Conservation (phyloP, 257 asterid genomes). For the Solanum virginianum region DNA sequence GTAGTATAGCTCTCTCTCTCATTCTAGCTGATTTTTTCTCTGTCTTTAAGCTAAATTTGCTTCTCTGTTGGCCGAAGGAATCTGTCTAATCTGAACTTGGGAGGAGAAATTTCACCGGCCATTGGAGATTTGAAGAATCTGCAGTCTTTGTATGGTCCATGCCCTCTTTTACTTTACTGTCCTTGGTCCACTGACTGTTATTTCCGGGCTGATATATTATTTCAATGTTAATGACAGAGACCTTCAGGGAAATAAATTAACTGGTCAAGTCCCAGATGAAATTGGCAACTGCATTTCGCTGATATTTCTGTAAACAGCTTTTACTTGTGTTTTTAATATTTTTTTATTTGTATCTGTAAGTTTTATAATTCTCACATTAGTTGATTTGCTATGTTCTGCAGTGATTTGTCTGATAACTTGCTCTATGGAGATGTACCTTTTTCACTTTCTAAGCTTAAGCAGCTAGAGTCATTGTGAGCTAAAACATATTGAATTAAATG, state of each 20-base stretch:
- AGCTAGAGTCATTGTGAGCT: constrained; percentile 82
- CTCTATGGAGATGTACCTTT: constrained; percentile 85
- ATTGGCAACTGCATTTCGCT: constrained; percentile 69
- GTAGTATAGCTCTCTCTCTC: neutral
- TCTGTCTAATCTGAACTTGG: constrained; percentile 75
- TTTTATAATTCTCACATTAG: neutral
- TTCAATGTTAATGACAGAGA: constrained; percentile 35
- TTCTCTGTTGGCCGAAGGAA: constrained; percentile 34
- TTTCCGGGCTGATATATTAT: neutral
- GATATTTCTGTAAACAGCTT: constrained; percentile 35
- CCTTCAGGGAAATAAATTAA: constrained; percentile 76
- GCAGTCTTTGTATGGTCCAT: constrained; percentile 50
- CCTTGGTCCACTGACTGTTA: neutral
- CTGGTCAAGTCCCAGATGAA: constrained; percentile 94
- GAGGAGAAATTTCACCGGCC: constrained; percentile 88
- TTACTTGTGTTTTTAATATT: neutral
- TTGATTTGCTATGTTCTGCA: constrained; percentile 7
- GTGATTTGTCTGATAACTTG: constrained; percentile 80
- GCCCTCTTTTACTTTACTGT: neutral
- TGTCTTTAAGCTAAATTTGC: neutral
- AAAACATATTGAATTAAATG: neutral
- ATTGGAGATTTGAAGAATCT: constrained; percentile 67
- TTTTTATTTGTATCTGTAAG: neutral
- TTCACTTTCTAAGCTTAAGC: constrained; percentile 84
- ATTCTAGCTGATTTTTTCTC: neutral